These are phyloP conservation scores for Elsinoe batatas DNA, from an alignment of 2,329 filamentous ascomycete genomes.

Conservation along the genomic window DNA sequence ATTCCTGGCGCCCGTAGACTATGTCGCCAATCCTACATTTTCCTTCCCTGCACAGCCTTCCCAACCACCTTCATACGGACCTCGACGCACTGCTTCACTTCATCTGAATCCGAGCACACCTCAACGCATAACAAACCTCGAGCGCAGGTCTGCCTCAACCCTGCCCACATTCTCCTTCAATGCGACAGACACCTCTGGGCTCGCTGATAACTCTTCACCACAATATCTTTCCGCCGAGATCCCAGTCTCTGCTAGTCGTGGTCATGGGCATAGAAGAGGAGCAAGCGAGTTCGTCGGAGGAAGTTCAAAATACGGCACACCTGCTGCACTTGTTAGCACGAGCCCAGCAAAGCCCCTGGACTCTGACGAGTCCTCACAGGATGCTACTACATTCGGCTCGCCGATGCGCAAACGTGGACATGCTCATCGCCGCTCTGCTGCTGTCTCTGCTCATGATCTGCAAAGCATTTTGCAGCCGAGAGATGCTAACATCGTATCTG, in stretches of 20 bases:
- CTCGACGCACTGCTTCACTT: constrained; percentile 25
- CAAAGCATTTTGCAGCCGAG: constrained; percentile 55
- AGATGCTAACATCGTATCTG: constrained; percentile 37
- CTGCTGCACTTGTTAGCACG: constrained; percentile 49
- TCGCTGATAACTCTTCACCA: constrained; percentile 27
- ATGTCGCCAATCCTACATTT: constrained; percentile 40
- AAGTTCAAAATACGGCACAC: constrained; percentile 43
- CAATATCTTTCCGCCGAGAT: constrained; percentile 28
- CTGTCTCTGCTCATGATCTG: constrained; percentile 76
- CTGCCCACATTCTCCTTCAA: constrained; percentile 43
- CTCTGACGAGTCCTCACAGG: constrained; percentile 46
- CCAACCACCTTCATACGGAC: constrained; percentile 19
- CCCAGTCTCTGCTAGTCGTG: constrained; percentile 41
- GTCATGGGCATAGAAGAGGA: constrained; percentile 59
- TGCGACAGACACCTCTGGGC: constrained; percentile 30
- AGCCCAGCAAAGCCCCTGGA: constrained; percentile 60
- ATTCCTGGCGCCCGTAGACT: constrained; percentile 27
- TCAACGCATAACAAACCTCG: constrained; percentile 26
- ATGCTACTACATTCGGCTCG: constrained; percentile 38
- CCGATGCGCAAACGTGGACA: constrained; percentile 56
- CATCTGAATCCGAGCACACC: constrained; percentile 29
- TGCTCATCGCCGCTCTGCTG: constrained; percentile 68
- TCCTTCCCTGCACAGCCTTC: constrained; percentile 35
- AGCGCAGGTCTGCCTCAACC: constrained; percentile 34
- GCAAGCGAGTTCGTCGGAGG: constrained; percentile 82